Base-by-base conservation (phyloP, 1,139 yeast genomes). In the Sugiyamaella castrensis region DNA sequence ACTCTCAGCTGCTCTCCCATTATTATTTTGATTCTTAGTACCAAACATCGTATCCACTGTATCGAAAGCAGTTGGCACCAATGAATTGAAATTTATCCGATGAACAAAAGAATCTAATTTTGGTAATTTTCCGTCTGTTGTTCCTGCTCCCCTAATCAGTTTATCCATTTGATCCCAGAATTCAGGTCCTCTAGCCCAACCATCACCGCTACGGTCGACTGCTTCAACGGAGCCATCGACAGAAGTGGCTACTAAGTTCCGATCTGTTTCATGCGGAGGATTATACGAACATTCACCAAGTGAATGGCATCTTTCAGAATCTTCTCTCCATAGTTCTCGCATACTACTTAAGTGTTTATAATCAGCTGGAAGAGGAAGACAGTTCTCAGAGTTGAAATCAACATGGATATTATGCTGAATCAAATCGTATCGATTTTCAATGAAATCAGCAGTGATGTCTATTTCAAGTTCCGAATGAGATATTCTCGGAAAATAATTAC, bases 391-490 rank as follows among this genome's bases (percentile, higher is more conserved):
- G 79, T 82, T 3, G 46, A 82, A 77, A 43, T 73, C 72, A 48
- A 73, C 67, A 59, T 84, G 91, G 1, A 79, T 55, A 34, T 75
- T 68, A 31, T 82, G 64, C 48, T 75, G 76, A 1, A 59, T 56
- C 10, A 86, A 45, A 1, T 68, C 68, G 1, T 61, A 48, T 28
- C 91, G 67, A 61, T 89, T 89, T 5, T 68, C 40, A 15, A 89
- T 84, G 61, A 74, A 68, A 34, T 71, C 75, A 0, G 91, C 81
- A 11, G 74, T 63, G 1, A 83, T 69, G 63, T 89, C 97, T 8
- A 87, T 61, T 63, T 89, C 97, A 8, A 89, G 61, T 15, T 81
- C 68, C 2, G 84, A 73, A 51, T 79, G 71, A 0, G 91, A 84
- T 43, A 80, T 75, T 52, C 95, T 70, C 1, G 75, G 72, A 52